Evolutionary conservation across 1,284 basidiomycete species (phyloP).

Genomic region (Leccinum solheimii): DNA sequence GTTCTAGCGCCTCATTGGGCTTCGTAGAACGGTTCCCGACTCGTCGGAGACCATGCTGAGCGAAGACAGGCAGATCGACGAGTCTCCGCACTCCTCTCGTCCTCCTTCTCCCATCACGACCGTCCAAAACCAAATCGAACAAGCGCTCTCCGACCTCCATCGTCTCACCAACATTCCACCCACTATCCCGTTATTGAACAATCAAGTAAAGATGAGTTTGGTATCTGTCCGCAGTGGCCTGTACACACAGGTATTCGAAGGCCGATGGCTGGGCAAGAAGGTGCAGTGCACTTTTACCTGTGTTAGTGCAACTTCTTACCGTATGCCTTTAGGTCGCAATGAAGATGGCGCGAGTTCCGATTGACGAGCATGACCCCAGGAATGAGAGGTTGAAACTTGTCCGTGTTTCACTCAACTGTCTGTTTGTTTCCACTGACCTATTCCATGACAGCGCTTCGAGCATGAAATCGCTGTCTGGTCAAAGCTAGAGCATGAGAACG

Average conservation of each 20-base stretch:
- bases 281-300: conserved; percentile 24
- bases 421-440: neutral
- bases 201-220: conserved; percentile 43
- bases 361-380: conserved; percentile 43
- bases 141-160: conserved; percentile 47
- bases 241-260: conserved; percentile 53
- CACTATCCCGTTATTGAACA: conserved; percentile 48
- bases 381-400: conserved; percentile 39
- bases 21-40: conserved; percentile 1
- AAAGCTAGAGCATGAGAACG: conserved; percentile 45
- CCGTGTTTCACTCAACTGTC: neutral
- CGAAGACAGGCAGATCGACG: conserved; percentile 22
- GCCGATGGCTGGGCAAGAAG: conserved; percentile 51
- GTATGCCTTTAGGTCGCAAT: conserved; percentile 47
- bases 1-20: conserved; percentile 31
- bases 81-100: conserved; percentile 25
- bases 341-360: conserved; percentile 46
- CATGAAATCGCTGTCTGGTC: conserved; percentile 56
- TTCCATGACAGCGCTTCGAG: conserved; percentile 47
- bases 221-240: conserved; percentile 47
- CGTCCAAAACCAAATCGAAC: conserved; percentile 43
- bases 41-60: conserved; percentile 19
- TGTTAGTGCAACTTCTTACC: neutral
- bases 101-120: conserved; percentile 30
- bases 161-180: conserved; percentile 50